Conservation (phyloP, 257 asterid species). For the Solanum chiquidenum region DNA sequence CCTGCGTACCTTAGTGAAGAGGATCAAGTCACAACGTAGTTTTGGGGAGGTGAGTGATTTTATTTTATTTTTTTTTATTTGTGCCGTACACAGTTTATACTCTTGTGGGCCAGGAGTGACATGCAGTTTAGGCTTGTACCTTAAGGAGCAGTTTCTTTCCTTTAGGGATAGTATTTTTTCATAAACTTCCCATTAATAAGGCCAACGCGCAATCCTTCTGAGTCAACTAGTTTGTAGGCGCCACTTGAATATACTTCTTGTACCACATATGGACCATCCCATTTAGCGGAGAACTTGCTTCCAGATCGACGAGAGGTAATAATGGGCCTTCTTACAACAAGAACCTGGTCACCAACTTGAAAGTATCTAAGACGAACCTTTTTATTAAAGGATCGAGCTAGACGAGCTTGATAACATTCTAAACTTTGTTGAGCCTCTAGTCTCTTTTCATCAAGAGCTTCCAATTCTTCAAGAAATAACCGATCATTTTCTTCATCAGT, state of each 20-base stretch:
- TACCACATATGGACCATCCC: background rate
- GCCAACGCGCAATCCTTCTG: background rate
- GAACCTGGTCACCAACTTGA: background rate
- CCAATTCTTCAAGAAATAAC: background rate
- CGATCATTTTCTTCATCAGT: background rate
- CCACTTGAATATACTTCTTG: background rate
- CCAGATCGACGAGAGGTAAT: background rate
- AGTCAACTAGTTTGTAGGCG: background rate
- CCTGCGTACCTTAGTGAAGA: background rate
- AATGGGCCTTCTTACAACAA: background rate
- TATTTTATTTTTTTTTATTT: too few species aligned
- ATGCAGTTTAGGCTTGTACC: background rate
- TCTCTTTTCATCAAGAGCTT: background rate
- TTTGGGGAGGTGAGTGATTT: too few species aligned
- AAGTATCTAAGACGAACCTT: background rate
- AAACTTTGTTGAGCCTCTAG: background rate
- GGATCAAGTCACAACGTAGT: background rate
- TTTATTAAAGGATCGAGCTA: too few species aligned
- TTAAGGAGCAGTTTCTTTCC: background rate
- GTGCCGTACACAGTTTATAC: too few species aligned
- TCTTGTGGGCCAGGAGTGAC: background rate
- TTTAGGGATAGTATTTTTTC: background rate
- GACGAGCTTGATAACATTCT: background rate
- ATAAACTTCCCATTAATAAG: background rate
- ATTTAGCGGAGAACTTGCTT: background rate